Conservation (phyloP, 352 stramenopile genomes). For the Phytophthora boehmeriae region DNA sequence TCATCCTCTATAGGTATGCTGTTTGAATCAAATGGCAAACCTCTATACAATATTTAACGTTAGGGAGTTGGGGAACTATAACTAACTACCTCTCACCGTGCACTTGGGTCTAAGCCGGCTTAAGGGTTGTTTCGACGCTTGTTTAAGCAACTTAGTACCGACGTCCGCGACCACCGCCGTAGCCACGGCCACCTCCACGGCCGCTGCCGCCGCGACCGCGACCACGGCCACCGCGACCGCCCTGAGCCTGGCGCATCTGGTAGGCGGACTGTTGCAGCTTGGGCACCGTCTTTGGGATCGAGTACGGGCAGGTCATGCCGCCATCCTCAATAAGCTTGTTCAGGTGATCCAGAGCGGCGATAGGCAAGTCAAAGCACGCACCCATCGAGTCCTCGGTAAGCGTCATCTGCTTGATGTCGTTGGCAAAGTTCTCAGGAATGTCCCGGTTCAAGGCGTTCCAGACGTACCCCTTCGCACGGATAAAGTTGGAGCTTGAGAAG, state of each 20-base stretch:
- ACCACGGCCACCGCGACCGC: constrained; percentile 45
- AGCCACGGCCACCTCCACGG: constrained; percentile 44
- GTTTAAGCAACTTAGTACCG: constrained; percentile 29
- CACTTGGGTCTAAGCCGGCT: constrained; percentile 13
- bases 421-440: constrained; percentile 74
- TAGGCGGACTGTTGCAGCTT: constrained; percentile 79
- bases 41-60: constrained; percentile 48
- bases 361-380: constrained; percentile 91
- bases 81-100: constrained; percentile 32
- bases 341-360: constrained; percentile 61
- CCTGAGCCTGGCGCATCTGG: constrained; percentile 42
- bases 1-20: too few relatives aligned
- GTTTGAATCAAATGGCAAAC: constrained; percentile 24
- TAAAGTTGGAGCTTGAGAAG: constrained; percentile 84
- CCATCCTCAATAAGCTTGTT: constrained; percentile 80
- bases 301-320: constrained; percentile 69
- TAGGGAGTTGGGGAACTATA: constrained; percentile 32
- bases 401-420: constrained; percentile 90
- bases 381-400: constrained; percentile 88
- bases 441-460: constrained; percentile 92
- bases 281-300: constrained; percentile 75
- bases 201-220: constrained; percentile 42
- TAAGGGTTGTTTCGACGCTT: constrained; percentile 10
- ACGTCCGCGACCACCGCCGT: constrained; percentile 31
- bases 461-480: constrained; percentile 91